Percentiles rank a stretch among this genome's conserved stretches.
phyloP scores from a whole-genome alignment of 2,329 filamentous ascomycete genomes.

The Pseudogymnoascus sp. region DNA sequence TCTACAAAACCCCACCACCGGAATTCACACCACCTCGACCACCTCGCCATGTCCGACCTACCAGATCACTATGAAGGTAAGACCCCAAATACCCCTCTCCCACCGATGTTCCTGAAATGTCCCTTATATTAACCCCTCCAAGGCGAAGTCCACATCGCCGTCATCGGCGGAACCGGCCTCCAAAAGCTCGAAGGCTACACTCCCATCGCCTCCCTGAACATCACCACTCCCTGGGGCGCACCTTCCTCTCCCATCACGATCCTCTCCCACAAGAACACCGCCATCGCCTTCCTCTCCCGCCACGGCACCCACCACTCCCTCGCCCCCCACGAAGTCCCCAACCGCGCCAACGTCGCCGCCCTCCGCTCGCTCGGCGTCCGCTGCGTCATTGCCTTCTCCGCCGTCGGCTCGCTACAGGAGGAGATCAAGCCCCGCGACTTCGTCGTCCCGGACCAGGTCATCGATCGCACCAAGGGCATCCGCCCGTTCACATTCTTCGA shows the following conservation, averaged over 20 bases:
- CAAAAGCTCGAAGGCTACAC: conserved; percentile 80
- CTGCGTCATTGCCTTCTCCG: conserved; percentile 87
- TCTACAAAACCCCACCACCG: background rate
- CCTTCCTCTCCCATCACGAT: conserved; percentile 74
- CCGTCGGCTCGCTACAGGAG: conserved; percentile 87
- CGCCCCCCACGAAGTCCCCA: conserved; percentile 90
- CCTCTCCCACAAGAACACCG: conserved; percentile 73
- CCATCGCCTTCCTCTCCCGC: conserved; percentile 88
- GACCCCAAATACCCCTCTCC: background rate
- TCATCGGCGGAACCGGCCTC: conserved; percentile 90
- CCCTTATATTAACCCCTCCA: conserved; percentile 1
- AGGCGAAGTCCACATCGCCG: conserved; percentile 74
- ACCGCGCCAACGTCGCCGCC: conserved; percentile 96
- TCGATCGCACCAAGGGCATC: conserved; percentile 90
- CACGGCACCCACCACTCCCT: conserved; percentile 85
- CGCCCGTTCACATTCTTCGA: conserved; percentile 95
- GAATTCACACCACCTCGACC: background rate
- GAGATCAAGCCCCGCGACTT: conserved; percentile 94
- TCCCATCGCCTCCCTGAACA: conserved; percentile 69
- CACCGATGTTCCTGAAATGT: background rate
- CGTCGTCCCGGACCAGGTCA: conserved; percentile 90
- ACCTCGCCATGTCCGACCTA: conserved; percentile 21
- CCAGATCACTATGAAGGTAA: conserved; percentile 23
- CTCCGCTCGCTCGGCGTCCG: conserved; percentile 83
- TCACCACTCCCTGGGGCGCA: conserved; percentile 80